These are phyloP conservation scores for Globisporangium irregulare DNA, from an alignment of 352 stramenopile genomes.

Conservation along the genomic window DNA sequence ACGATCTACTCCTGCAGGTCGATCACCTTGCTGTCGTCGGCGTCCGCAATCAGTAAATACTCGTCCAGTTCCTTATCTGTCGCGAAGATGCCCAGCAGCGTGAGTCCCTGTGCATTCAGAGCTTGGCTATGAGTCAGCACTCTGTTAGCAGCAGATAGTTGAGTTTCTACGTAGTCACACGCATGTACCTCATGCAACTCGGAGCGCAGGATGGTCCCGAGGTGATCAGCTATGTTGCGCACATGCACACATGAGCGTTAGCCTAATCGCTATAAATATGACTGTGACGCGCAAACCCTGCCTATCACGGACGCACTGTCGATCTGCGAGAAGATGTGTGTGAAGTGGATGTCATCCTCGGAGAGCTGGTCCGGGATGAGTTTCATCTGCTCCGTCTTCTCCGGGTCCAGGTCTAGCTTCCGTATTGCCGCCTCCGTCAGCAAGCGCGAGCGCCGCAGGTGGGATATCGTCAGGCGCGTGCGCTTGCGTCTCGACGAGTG, in stretches of 20 bases:
- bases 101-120: slow-evolving; percentile 31
- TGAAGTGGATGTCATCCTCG: slow-evolving; percentile 52
- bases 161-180: too few species aligned
- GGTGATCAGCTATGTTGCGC: slow-evolving; percentile 35
- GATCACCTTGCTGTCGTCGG: slow-evolving; percentile 63
- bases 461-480: slow-evolving; percentile 43
- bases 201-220: slow-evolving; percentile 64
- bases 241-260: neutral
- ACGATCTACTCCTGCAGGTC: slow-evolving; percentile 67
- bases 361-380: slow-evolving; percentile 56
- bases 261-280: neutral
- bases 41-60: slow-evolving; percentile 59
- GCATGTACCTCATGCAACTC: slow-evolving; percentile 48
- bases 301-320: slow-evolving; percentile 34
- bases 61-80: slow-evolving; percentile 69
- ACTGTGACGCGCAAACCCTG: too few species aligned
- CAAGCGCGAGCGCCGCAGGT: slow-evolving; percentile 48
- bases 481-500: slow-evolving; percentile 45
- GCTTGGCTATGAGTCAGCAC: too few species aligned
- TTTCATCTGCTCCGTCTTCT: slow-evolving; percentile 60
- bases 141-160: too few species aligned
- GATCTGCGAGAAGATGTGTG: slow-evolving; percentile 69
- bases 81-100: slow-evolving; percentile 48
- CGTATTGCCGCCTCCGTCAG: slow-evolving; percentile 60
- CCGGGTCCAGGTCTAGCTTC: slow-evolving; percentile 59